phyloP scores from a whole-genome alignment of 495 filamentous ascomycete species.

The Aspergillus incahuasiensis region DNA sequence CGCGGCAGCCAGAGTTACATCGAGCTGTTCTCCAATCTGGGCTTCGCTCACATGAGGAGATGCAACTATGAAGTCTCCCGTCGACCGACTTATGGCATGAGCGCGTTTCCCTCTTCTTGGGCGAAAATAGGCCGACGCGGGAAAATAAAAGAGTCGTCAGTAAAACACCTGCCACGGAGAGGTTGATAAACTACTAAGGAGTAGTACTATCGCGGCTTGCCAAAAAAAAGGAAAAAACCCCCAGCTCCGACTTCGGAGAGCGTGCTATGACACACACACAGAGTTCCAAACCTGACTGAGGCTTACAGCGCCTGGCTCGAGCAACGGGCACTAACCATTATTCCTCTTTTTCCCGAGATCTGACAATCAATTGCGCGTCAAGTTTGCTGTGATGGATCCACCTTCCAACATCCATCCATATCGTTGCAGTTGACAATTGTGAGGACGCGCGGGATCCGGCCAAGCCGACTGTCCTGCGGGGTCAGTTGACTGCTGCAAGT shows the following conservation, averaged over 20 bases:
- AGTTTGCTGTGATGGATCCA: slow-evolving; percentile 4
- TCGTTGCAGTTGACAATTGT: background rate
- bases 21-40: background rate
- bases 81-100: background rate
- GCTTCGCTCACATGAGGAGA: background rate
- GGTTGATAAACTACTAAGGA: background rate
- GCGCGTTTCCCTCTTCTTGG: background rate
- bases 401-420: slow-evolving; percentile 3
- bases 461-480: slow-evolving; percentile 8
- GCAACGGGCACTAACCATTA: background rate
- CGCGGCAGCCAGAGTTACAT: slow-evolving; percentile 5
- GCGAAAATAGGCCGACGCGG: background rate
- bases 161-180: background rate
- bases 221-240: slow-evolving; percentile 3
- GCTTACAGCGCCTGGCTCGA: background rate
- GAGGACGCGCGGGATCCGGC: background rate
- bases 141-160: background rate
- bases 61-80: background rate
- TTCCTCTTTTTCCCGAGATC: slow-evolving; percentile 14
- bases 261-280: background rate
- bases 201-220: background rate
- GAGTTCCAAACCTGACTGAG: background rate
- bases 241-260: slow-evolving; percentile 8
- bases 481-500: slow-evolving; percentile 8
- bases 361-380: slow-evolving; percentile 7